These are phyloP conservation scores for Liquidambar formosana DNA, from an alignment of 164 flowering plant species.

Conservation along the genomic window DNA sequence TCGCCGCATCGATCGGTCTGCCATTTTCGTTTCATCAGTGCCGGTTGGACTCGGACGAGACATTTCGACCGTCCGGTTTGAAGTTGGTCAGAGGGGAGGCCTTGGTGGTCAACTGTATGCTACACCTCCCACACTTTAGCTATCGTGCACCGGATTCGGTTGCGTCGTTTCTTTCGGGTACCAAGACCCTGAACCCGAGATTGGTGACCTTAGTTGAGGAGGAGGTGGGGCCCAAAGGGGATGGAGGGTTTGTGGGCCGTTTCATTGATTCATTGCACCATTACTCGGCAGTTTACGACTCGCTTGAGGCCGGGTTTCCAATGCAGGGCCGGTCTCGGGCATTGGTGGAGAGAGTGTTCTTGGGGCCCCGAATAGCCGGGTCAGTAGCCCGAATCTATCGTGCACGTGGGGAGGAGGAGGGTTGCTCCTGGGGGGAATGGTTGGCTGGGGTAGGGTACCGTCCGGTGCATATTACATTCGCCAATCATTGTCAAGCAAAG, in stretches of 20 bases:
- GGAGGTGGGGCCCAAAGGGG: conserved; percentile 35
- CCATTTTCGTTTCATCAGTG: conserved; percentile 81
- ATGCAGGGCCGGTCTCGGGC: conserved; percentile 59
- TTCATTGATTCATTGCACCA: conserved; percentile 77
- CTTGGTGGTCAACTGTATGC: conserved; percentile 65
- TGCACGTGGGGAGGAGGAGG: conserved; percentile 28
- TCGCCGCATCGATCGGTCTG: conserved; percentile 69
- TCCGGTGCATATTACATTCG: conserved; percentile 48
- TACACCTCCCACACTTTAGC: conserved; percentile 63
- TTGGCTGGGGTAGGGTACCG: conserved; percentile 44
- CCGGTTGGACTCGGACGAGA: conserved; percentile 59
- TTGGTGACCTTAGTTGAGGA: conserved; percentile 72
- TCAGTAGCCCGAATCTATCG: conserved; percentile 51
- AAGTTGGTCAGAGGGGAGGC: conserved; percentile 73
- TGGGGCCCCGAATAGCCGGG: conserved; percentile 67
- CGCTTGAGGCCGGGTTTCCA: conserved; percentile 77
- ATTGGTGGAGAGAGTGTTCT: conserved; percentile 66
- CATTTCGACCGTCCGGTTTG: conserved; percentile 49
- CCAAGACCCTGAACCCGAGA: conserved; percentile 50
- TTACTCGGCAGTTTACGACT: conserved; percentile 73
- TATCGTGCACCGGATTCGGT: conserved; percentile 55
- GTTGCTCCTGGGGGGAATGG: conserved; percentile 50
- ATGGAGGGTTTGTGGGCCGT: conserved; percentile 50
- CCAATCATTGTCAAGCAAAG: conserved; percentile 81
- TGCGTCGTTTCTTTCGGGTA: conserved; percentile 56